Conservation (phyloP, 495 filamentous ascomycete species). For the Tuber brumale region DNA sequence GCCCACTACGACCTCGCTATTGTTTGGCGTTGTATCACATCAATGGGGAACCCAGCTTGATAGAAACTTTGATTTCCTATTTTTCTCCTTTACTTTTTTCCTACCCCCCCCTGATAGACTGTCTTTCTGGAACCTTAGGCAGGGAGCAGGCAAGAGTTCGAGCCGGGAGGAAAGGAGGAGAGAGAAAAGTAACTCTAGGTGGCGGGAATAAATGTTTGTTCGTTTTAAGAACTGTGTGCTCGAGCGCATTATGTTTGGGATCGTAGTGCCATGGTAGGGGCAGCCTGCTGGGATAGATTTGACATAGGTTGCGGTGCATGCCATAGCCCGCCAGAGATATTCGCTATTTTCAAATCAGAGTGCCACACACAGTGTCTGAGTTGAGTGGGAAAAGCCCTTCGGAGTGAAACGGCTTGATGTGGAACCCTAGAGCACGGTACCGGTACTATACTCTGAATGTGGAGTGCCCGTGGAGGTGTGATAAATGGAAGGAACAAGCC, state of each 20-base stretch:
- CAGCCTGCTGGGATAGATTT: not conserved
- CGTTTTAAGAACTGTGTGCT: not conserved
- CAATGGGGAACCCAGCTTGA: not conserved
- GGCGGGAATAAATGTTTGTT: not conserved
- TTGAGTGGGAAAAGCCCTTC: not conserved
- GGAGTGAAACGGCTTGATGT: not conserved
- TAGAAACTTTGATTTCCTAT: not conserved
- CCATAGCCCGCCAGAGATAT: not conserved
- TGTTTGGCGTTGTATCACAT: not conserved
- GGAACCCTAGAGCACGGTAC: not conserved
- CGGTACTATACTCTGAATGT: not conserved
- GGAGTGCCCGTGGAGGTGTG: not conserved
- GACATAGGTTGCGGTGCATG: not conserved
- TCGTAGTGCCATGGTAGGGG: not conserved
- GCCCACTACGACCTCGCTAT: not conserved
- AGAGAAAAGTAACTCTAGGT: not conserved
- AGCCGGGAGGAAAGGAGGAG: not conserved
- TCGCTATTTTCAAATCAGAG: not conserved
- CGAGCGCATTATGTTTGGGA: not conserved
- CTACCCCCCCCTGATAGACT: not conserved
- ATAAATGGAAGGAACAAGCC: not conserved
- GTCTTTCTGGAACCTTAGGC: not conserved
- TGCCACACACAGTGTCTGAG: not conserved
- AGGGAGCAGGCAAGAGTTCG: not conserved
- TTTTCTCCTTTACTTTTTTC: not conserved